These are phyloP conservation scores for Vaccinium corymbosum DNA, from an alignment of 148 eudicot genomes.

Conservation along the genomic window DNA sequence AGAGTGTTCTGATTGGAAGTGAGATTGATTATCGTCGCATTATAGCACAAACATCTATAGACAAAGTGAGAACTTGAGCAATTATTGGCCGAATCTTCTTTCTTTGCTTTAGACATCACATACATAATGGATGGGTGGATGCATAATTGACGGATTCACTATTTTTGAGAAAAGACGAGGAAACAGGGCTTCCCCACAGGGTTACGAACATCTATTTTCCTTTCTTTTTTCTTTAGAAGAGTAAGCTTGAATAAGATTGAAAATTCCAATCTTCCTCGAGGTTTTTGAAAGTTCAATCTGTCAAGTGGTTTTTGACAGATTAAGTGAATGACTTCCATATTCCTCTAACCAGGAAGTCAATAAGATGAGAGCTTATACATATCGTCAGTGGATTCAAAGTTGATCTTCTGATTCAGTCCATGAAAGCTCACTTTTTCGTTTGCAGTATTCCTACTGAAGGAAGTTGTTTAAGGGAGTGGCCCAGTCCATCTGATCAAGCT, in stretches of 20 bases:
- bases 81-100: background rate
- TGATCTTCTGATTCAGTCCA: background rate
- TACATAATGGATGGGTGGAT: background rate
- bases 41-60: constrained; percentile 64
- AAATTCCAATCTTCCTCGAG: no score
- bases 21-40: constrained; percentile 91
- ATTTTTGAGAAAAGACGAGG: background rate
- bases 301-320: background rate
- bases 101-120: background rate
- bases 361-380: background rate
- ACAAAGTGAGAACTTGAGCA: constrained; percentile 45
- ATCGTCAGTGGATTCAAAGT: constrained; percentile 5
- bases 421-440: background rate
- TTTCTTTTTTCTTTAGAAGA: background rate
- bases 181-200: background rate
- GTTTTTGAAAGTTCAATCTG: background rate
- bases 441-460: constrained; percentile 3
- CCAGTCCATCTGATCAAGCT: background rate
- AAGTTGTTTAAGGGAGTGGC: background rate
- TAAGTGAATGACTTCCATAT: background rate
- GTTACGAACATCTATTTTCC: background rate
- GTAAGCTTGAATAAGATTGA: no score
- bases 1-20: constrained; percentile 70
- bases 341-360: background rate
- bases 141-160: background rate